Conservation (phyloP, 2,329 filamentous ascomycete genomes). For the Fusarium pseudocircinatum region DNA sequence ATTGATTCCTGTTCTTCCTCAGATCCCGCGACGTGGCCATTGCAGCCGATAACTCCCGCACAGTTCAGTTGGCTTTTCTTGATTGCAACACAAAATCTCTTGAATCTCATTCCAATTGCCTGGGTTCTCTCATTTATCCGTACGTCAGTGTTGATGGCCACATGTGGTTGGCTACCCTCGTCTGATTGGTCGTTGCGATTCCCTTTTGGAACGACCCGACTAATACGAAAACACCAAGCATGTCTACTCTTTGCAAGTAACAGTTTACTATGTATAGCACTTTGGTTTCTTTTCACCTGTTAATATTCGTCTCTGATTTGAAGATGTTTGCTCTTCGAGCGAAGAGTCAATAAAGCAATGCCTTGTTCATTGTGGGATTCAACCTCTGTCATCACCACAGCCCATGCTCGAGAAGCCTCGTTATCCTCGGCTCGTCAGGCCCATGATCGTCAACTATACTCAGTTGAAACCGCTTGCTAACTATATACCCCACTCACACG, state of each 20-base stretch:
- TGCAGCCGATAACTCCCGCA: constrained; percentile 22
- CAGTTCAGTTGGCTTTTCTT: not conserved
- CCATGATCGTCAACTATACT: constrained; percentile 19
- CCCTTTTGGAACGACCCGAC: constrained; percentile 15
- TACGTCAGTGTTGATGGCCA: constrained; percentile 29
- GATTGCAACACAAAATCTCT: not conserved
- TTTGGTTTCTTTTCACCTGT: not conserved
- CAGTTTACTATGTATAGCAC: not conserved
- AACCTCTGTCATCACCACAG: not conserved
- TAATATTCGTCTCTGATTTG: rapidly evolving
- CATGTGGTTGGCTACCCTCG: constrained; percentile 38
- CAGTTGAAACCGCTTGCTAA: constrained; percentile 5
- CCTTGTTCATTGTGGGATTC: too few species aligned
- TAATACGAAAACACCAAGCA: constrained; percentile 29
- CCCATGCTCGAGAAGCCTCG: not conserved
- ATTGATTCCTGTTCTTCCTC: not conserved
- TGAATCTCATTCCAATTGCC: constrained; percentile 2
- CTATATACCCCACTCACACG: constrained; percentile 36
- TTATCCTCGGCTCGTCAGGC: not conserved
- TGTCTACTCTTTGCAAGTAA: not conserved
- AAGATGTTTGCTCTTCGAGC: not conserved
- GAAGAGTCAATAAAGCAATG: not conserved
- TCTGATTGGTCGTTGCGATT: constrained; percentile 35
- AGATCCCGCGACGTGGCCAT: not conserved
- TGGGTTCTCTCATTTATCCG: constrained; percentile 14